phyloP scores from a whole-genome alignment of 73 alveolate species.

The Breviolum minutum region DNA sequence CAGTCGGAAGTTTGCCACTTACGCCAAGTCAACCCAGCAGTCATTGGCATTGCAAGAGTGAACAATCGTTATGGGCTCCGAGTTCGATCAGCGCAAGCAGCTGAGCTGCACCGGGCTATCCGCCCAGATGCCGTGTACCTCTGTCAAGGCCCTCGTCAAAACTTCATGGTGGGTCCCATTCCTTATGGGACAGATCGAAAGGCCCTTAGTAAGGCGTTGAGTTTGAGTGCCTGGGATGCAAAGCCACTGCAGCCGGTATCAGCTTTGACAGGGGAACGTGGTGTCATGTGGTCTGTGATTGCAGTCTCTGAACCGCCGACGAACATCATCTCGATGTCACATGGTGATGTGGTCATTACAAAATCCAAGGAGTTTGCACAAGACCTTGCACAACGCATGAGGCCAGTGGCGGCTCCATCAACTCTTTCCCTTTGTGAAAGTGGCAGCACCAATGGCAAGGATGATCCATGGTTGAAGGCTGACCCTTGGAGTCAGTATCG shows the following conservation, averaged over 20 bases:
- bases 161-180: background rate
- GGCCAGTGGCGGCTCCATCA: background rate
- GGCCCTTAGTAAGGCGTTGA: background rate
- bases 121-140: background rate
- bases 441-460: too few species aligned
- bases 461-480: background rate
- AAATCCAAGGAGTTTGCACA: background rate
- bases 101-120: background rate
- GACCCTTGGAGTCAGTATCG: background rate
- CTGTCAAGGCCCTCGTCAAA: background rate
- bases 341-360: background rate
- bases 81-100: background rate
- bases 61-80: background rate
- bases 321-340: background rate
- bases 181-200: background rate
- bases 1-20: background rate
- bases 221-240: background rate
- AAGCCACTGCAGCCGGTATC: background rate
- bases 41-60: background rate
- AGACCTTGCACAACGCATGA: background rate
- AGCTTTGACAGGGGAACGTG: background rate
- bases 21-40: background rate
- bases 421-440: background rate
- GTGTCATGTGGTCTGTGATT: background rate
- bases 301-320: background rate